Evolutionary conservation across 768 basidiomycete genomes (phyloP).

Genomic region (Strobilomyces dryophilus): DNA sequence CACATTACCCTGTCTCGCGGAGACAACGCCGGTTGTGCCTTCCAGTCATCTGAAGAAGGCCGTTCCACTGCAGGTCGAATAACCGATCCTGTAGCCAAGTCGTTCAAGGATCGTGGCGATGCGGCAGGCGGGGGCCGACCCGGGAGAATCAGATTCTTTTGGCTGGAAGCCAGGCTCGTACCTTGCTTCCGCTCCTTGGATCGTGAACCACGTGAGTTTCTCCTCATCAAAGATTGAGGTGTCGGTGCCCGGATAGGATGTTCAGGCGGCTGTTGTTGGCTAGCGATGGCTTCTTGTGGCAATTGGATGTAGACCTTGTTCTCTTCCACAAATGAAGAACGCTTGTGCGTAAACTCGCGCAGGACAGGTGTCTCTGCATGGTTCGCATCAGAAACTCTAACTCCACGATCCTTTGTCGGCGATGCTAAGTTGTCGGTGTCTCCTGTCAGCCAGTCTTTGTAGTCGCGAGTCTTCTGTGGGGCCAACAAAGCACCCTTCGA

Average conservation of each 20-base stretch:
- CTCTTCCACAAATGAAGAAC: slow-evolving; percentile 61
- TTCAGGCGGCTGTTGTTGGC: slow-evolving; percentile 16
- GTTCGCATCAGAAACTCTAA: slow-evolving; percentile 10
- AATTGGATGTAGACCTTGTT: slow-evolving; percentile 28
- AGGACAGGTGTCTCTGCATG: slow-evolving; percentile 43
- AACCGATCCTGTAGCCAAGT: not conserved
- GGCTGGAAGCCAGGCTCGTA: slow-evolving; percentile 5
- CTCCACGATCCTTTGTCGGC: slow-evolving; percentile 17
- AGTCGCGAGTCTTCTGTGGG: slow-evolving; percentile 28
- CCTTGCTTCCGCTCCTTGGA: slow-evolving; percentile 33
- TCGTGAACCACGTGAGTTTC: slow-evolving; percentile 24
- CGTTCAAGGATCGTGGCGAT: slow-evolving; percentile 9
- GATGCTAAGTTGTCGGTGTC: slow-evolving; percentile 41
- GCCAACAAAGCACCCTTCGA: slow-evolving; percentile 4
- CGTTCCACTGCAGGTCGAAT: slow-evolving; percentile 11
- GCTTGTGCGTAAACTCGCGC: slow-evolving; percentile 69
- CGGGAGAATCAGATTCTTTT: slow-evolving; percentile 5
- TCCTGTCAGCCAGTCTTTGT: slow-evolving; percentile 75
- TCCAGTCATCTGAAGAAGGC: slow-evolving; percentile 46
- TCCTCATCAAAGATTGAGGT: slow-evolving; percentile 21
- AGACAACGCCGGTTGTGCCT: slow-evolving; percentile 30
- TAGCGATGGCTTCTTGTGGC: slow-evolving; percentile 33
- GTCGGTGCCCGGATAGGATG: slow-evolving; percentile 1
- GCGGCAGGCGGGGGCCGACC: slow-evolving; percentile 3
- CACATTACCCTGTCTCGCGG: slow-evolving; percentile 33